Percentiles rank a stretch among this genome's conserved stretches.
Evolutionary conservation across 345 rosid genomes (phyloP).

Genomic region (Euphorbia peplus): DNA sequence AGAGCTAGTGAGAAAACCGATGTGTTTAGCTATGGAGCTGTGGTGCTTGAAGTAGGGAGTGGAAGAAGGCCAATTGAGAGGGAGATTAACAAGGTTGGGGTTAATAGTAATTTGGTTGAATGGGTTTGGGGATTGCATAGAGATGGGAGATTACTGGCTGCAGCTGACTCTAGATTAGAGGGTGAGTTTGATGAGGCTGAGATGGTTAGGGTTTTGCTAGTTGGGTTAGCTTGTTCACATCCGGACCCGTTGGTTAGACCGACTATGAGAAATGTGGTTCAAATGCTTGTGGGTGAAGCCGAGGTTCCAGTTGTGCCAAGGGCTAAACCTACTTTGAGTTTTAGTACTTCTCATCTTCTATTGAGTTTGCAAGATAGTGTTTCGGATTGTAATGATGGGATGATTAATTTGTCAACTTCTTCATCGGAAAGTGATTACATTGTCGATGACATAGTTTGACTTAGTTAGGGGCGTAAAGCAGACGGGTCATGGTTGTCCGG

Average conservation of each 20-base stretch:
- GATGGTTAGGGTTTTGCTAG: constrained; percentile 59
- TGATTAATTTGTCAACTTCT: constrained; percentile 51
- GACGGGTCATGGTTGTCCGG: too few relatives aligned
- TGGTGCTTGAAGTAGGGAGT: constrained; percentile 78
- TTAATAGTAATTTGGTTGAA: constrained; percentile 70
- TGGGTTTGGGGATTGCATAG: constrained; percentile 96
- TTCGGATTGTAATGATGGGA: constrained; percentile 81
- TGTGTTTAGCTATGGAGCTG: constrained; percentile 88
- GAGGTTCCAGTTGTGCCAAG: constrained; percentile 79
- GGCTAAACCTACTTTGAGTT: constrained; percentile 77
- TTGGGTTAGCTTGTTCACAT: constrained; percentile 89
- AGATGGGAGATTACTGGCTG: constrained; percentile 61
- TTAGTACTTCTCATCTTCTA: constrained; percentile 78
- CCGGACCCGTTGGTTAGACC: constrained; percentile 91
- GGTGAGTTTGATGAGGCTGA: constrained; percentile 58
- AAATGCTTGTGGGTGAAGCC: constrained; percentile 86
- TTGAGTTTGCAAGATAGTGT: constrained; percentile 81
- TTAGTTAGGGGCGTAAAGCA: too few relatives aligned
- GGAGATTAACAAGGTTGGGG: constrained; percentile 28
- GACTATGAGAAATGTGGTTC: constrained; percentile 76
- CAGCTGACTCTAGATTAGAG: constrained; percentile 68
- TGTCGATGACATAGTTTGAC: constrained; percentile 32
- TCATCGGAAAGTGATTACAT: constrained; percentile 55
- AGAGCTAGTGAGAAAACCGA: constrained; percentile 90
- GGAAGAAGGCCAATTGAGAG: constrained; percentile 88